Conservation (phyloP, 371 early-diverging fungal species). For the Dinochytrium kinnereticum region DNA sequence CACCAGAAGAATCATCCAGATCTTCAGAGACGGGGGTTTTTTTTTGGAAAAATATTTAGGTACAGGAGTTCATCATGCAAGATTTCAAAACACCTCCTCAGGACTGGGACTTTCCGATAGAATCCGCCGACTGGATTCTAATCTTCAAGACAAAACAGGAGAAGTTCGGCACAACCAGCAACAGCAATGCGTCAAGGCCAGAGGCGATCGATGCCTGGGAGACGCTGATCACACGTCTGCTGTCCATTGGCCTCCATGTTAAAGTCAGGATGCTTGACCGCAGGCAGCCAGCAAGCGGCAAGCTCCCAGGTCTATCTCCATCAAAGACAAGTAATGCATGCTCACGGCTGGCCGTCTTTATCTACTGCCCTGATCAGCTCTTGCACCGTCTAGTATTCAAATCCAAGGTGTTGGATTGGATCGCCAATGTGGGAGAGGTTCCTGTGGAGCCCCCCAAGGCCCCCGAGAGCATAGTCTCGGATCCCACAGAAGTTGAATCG, state of each 20-base stretch:
- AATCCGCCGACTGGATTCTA: neutral
- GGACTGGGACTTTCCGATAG: neutral
- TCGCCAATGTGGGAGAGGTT: neutral
- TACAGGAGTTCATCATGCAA: neutral
- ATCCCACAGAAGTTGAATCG: neutral
- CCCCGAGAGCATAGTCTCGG: neutral
- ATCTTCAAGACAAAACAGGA: conserved; percentile 7
- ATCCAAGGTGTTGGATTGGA: conserved; percentile 8
- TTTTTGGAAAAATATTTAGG: neutral
- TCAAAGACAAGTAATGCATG: too few relatives aligned
- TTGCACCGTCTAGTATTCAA: neutral
- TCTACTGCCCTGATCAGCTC: conserved; percentile 6
- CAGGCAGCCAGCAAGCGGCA: too few relatives aligned
- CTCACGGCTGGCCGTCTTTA: neutral
- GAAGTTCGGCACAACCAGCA: neutral
- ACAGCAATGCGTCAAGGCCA: neutral
- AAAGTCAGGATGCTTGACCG: neutral
- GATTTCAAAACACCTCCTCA: neutral
- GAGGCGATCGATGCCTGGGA: conserved; percentile 15
- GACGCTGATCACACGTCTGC: conserved; percentile 8
- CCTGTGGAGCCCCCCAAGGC: conserved; percentile 6
- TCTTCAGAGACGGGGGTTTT: too few relatives aligned
- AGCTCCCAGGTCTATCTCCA: too few relatives aligned
- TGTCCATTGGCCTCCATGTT: conserved; percentile 13
- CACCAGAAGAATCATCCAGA: too few relatives aligned